Evolutionary conservation across 495 filamentous ascomycete genomes (phyloP), one percentile per base, ranked within the genome.

Genomic region (Tuber microsphaerosporum): DNA sequence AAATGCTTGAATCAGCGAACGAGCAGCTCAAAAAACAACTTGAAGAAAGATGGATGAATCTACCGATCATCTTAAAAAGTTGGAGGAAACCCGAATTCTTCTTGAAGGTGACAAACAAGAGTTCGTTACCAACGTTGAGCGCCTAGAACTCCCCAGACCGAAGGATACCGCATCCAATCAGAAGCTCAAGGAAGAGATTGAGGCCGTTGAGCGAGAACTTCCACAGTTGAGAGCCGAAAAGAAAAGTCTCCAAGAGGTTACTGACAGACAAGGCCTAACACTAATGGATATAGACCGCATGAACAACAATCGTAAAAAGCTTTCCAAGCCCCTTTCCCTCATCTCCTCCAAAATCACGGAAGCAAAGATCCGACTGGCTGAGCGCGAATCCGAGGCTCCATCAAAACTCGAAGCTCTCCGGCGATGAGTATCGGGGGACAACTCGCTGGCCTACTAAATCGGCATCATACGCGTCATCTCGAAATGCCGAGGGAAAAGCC

Each of bases 251-350:
- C 93, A 97, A 82, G 88, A 90, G 45, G 90, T 91, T 22, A 92
- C 98, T 56, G 94, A 98, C 82, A 90, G 90, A 76, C 93, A 96
- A 81, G 95, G 94, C 7, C 94, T 99, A 79, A 95, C 92, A 70
- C 94, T 96, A 81, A 91, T 93, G 83, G 96, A 98, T 86, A 97
- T 99, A 83, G 95, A 99, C 87, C 94, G 94, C 81, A 97, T 98
- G 94, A 97, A 92, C 77, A 90, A 91, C 31, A 94, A 98, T 83
- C 90, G 94, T 45, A 96, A 98, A 82, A 91, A 96, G 17, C 88
- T 98, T 45, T 92, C 95, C 72, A 94, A 91, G 81, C 91, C 89
- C 56, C 90, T 97, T 71, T 92, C 96, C 74, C 87, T 91, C 17
- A 91, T 93, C 0, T 85, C 88, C 31, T 84, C 86, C 75, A 87